Conservation (phyloP, 2,329 filamentous ascomycete genomes). For the Penicillium corylophilum region DNA sequence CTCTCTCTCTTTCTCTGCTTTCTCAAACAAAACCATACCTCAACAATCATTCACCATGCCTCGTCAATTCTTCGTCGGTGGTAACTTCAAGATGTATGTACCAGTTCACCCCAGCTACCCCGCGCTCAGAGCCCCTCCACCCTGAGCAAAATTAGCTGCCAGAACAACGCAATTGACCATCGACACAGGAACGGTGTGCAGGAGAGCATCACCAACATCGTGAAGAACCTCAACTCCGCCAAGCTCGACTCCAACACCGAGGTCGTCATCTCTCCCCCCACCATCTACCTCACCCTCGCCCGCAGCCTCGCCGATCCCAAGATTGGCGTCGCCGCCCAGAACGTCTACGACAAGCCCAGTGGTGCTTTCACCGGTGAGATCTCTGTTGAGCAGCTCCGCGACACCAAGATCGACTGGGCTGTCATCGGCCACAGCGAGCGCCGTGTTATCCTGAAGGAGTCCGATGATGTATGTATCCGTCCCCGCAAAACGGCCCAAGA, state of each 20-base stretch:
- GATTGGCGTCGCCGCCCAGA: conserved; percentile 88
- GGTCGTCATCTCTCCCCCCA: conserved; percentile 89
- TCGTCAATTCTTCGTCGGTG: conserved; percentile 96
- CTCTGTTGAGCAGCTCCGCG: conserved; percentile 85
- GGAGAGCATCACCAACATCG: conserved; percentile 85
- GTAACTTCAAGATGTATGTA: conserved; percentile 98
- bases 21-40: conserved; percentile 2
- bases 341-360: conserved; percentile 95
- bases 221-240: conserved; percentile 83
- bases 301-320: conserved; percentile 73
- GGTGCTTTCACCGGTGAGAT: conserved; percentile 98
- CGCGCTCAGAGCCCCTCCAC: conserved; percentile 30
- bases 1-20: conserved; percentile 8
- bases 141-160: conserved; percentile 8
- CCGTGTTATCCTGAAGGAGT: conserved; percentile 83
- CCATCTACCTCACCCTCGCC: conserved; percentile 85
- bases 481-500: not conserved
- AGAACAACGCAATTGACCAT: conserved; percentile 15
- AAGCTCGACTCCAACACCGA: conserved; percentile 66
- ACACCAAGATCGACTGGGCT: conserved; percentile 83
- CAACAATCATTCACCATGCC: conserved; percentile 64
- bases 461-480: conserved; percentile 58
- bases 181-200: conserved; percentile 81
- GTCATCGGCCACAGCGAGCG: conserved; percentile 95
- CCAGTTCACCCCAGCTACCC: conserved; percentile 20